Conservation (phyloP, 305 asterid genomes). For the Withania somnifera region DNA sequence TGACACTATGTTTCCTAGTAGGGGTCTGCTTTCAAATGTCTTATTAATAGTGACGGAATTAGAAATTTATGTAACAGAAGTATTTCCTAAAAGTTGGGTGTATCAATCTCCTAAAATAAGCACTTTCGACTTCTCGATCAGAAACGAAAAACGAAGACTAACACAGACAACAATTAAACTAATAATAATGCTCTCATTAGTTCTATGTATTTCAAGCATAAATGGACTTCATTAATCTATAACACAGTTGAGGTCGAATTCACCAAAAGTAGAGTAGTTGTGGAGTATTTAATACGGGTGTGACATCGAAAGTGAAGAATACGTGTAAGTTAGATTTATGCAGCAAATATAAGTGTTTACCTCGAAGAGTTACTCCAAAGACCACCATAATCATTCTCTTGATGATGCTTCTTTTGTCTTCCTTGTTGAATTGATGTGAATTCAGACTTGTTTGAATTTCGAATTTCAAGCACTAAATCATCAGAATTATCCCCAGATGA, state of each 20-base stretch:
- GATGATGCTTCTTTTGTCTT: constrained; percentile 20
- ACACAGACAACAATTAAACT: background rate
- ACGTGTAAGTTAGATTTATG: too few species aligned
- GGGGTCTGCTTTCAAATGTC: background rate
- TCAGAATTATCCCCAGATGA: constrained; percentile 78
- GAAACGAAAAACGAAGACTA: background rate
- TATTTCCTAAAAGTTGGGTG: background rate
- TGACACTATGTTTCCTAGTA: background rate
- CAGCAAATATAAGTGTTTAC: constrained; percentile 22
- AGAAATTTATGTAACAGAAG: background rate
- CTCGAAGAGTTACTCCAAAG: constrained; percentile 80
- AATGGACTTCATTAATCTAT: background rate
- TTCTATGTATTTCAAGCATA: background rate
- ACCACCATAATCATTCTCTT: constrained; percentile 36
- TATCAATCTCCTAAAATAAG: background rate
- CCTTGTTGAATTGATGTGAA: constrained; percentile 31
- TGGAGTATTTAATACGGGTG: too few species aligned
- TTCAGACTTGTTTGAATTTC: constrained; percentile 40
- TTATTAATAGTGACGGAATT: accelerated
- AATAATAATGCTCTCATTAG: background rate
- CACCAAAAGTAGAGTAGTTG: too few species aligned
- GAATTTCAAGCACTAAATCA: constrained; percentile 44
- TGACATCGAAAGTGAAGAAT: too few species aligned
- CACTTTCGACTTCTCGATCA: background rate
- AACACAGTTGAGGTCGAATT: too few species aligned